Percentiles rank a stretch among this genome's conserved stretches.
Conservation (phyloP, 2,329 filamentous ascomycete genomes). For the Aspergillus unguis region DNA sequence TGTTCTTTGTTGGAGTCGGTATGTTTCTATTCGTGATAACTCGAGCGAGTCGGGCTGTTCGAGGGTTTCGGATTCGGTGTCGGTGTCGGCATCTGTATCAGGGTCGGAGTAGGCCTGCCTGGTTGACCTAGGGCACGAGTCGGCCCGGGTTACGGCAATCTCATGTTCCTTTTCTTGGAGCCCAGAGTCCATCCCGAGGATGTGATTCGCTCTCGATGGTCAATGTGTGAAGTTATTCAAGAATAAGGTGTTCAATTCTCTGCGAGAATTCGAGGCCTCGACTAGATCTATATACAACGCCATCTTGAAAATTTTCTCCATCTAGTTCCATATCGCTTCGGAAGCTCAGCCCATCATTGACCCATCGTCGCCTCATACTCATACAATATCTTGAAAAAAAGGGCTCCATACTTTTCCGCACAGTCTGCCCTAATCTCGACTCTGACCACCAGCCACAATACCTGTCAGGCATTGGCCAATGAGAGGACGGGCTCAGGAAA, state of each 20-base stretch:
- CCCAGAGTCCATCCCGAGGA: background rate
- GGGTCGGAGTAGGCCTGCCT: conserved; percentile 8
- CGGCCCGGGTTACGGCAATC: conserved; percentile 6
- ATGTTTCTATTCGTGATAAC: conserved; percentile 22
- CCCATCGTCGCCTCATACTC: background rate
- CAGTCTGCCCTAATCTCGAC: conserved; percentile 6
- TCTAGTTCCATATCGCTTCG: too few species aligned
- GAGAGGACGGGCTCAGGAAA: fast-evolving
- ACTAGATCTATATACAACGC: background rate
- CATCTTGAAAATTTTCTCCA: background rate
- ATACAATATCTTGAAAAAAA: background rate
- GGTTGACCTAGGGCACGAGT: background rate
- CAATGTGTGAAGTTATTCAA: too few species aligned
- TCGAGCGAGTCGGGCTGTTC: conserved; percentile 20
- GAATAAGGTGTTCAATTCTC: background rate
- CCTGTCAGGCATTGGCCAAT: background rate
- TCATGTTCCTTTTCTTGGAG: background rate
- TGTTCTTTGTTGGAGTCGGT: conserved; percentile 20
- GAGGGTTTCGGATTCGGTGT: conserved; percentile 12
- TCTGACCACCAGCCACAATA: conserved; percentile 5
- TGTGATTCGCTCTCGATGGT: too few species aligned
- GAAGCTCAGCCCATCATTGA: background rate
- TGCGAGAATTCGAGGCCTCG: background rate
- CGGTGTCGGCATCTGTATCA: conserved; percentile 11
- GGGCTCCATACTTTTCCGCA: conserved; percentile 19